Evolutionary conservation across 768 basidiomycete species (phyloP).

Genomic region (Boletellus ananiceps): DNA sequence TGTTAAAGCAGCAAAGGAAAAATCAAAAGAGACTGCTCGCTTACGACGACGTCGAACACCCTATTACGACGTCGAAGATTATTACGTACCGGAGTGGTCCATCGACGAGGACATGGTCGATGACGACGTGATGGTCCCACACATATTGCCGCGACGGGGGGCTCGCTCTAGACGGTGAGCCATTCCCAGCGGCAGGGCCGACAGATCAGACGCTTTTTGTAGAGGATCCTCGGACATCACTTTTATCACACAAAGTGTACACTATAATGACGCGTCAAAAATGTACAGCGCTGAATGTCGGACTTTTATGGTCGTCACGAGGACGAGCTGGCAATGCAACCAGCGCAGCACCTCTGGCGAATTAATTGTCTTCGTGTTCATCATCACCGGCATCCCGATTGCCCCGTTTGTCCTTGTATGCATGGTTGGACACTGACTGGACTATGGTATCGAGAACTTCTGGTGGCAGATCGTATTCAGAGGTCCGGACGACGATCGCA

Average conservation of each 20-base stretch:
- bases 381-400: conserved; percentile 22
- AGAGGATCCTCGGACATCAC: too few relatives aligned
- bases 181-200: background rate
- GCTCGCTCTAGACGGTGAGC: conserved; percentile 15
- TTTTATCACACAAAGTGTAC: too few relatives aligned
- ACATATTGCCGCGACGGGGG: conserved; percentile 11
- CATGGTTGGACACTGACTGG: conserved; percentile 39
- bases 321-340: background rate
- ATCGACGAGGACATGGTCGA: conserved; percentile 5
- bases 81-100: conserved; percentile 6
- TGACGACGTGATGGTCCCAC: background rate
- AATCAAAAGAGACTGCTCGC: conserved; percentile 10
- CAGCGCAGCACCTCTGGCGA: conserved; percentile 4
- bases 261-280: too few relatives aligned
- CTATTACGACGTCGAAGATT: conserved; percentile 10
- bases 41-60: conserved; percentile 12
- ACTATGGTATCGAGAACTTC: conserved; percentile 66
- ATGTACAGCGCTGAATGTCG: background rate
- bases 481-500: conserved; percentile 64
- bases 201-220: background rate
- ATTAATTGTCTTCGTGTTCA: conserved; percentile 21
- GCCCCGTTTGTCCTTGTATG: conserved; percentile 16
- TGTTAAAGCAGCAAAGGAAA: conserved; percentile 16
- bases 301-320: background rate
- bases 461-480: conserved; percentile 66